Base-by-base conservation (phyloP, 345 rosid genomes). In the Salix dunnii region DNA sequence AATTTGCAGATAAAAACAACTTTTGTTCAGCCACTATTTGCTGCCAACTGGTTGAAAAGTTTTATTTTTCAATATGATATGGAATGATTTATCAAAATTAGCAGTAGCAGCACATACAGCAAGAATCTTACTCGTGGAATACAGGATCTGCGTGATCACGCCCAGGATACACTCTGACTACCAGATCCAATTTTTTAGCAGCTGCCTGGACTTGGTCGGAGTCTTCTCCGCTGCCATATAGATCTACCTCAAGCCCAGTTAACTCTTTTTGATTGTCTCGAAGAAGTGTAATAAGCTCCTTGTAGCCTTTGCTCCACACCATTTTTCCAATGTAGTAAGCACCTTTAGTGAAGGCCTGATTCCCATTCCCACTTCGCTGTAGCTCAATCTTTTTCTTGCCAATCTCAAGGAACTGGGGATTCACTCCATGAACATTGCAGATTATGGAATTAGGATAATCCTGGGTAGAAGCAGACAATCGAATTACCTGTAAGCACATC, bases 241-340 rank as follows among this genome's bases (percentile, higher is more conserved):
- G 83, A 87, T 96, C 95, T 76, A 96, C 79, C 81, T 93, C 94
- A 71, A 93, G 82, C 46, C 86, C 92, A 72, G 80, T 69, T 48
- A 93, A 83, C 76, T 93, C 92, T 80, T 86, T 87, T 84, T 91
- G 97, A 85, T 92, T 90, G 77, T 86, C 84, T 40, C 11, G 75
- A 58, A 96, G 91, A 70, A 93, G 92, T 77, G 82, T 87, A 75
- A 96, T 90, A 36, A 96, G 89, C 84, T 96, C 99, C 80, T 80
- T 88, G 84, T 92, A 96, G 79, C 99, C 98, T 89, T 96, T 96
- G 88, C 86, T 91, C 99, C 99, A 94, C 11, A 92, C 88, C 97
- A 96, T 94, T 87, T 96, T 96, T 63, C 97, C 98, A 76, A 96
- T 96, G 83, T 92, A 93, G 85, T 92, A 93, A 21, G 92, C 90